Conservation (phyloP, 352 stramenopile genomes). For the Globisporangium irregulare region DNA sequence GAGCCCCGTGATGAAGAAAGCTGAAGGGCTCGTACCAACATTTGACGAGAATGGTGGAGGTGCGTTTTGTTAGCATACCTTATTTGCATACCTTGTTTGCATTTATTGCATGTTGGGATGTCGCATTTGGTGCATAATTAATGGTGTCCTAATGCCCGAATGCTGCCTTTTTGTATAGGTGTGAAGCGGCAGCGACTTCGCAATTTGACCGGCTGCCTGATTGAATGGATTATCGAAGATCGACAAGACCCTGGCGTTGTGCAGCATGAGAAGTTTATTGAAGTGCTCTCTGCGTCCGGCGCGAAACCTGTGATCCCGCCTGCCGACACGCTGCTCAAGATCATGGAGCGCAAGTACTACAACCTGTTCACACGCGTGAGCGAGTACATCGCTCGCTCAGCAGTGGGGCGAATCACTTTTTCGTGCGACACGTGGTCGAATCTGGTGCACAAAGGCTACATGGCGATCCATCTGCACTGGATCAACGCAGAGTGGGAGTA, state of each 20-base stretch:
- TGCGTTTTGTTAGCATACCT: slow-evolving; percentile 23
- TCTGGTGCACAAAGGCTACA: slow-evolving; percentile 67
- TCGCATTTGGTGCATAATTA: not conserved
- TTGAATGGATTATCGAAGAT: slow-evolving; percentile 79
- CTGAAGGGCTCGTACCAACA: slow-evolving; percentile 32
- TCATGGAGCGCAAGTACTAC: slow-evolving; percentile 75
- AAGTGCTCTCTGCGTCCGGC: slow-evolving; percentile 48
- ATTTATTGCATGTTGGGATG: not conserved
- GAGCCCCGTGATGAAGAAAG: slow-evolving; percentile 34
- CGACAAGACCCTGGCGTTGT: slow-evolving; percentile 61
- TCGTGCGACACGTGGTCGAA: slow-evolving; percentile 79
- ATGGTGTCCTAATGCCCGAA: not conserved
- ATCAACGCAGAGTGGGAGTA: slow-evolving; percentile 86
- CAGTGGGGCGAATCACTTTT: slow-evolving; percentile 67
- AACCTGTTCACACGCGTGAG: slow-evolving; percentile 62
- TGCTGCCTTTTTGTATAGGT: slow-evolving; percentile 21
- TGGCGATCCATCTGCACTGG: slow-evolving; percentile 77
- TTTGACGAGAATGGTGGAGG: slow-evolving; percentile 66
- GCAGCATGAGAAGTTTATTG: slow-evolving; percentile 68
- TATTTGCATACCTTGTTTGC: not conserved
- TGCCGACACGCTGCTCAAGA: slow-evolving; percentile 56
- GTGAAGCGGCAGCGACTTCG: slow-evolving; percentile 65
- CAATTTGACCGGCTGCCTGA: slow-evolving; percentile 54
- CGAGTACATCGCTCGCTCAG: slow-evolving; percentile 75
- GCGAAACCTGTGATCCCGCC: slow-evolving; percentile 50